Evolutionary conservation across 331 rosid species (phyloP), one percentile per base, ranked within the genome.

Genomic region (Malus hybrid): DNA sequence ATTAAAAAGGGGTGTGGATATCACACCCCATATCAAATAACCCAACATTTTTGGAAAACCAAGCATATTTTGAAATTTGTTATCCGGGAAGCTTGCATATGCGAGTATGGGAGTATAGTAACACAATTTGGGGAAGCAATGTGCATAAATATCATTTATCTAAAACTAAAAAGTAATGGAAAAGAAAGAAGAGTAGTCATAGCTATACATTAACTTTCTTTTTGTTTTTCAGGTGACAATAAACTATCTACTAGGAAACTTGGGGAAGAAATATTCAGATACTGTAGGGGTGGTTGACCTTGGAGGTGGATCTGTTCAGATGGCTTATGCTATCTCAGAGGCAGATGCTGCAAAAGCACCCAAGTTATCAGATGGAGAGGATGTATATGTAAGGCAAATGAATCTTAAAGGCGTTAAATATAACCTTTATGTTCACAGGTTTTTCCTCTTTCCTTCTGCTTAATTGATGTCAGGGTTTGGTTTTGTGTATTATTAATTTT

Each of bases 231-330:
- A 94, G 99, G 99, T 95, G 69, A 95, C 99, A 20, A 86, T 95
- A 66, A 95, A 95, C 84, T 95, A 87, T 86, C 85, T 95, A 11
- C 91, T 89, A 63, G 99, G 99, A 65, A 88, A 95, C 69, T 82
- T 95, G 89, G 99, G 99, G 70, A 85, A 88, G 89, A 81, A 84
- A 64, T 90, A 86, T 80, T 84, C 92, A 0, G 78, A 90, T 62
- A 95, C 99, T 24, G 99, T 95, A 72, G 99, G 99, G 48, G 96
- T 95, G 42, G 96, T 95, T 82, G 99, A 95, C 86, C 99, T 95
- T 79, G 99, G 99, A 15, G 99, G 99, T 78, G 99, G 99, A 70
- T 95, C 99, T 82, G 96, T 95, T 79, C 99, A 95, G 86, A 95
- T 95, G 98, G 99, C 99, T 48, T 95, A 95, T 89, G 98, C 99